Evolutionary conservation across 371 early-diverging fungal genomes (phyloP).

Genomic region (Mortierella sp.): DNA sequence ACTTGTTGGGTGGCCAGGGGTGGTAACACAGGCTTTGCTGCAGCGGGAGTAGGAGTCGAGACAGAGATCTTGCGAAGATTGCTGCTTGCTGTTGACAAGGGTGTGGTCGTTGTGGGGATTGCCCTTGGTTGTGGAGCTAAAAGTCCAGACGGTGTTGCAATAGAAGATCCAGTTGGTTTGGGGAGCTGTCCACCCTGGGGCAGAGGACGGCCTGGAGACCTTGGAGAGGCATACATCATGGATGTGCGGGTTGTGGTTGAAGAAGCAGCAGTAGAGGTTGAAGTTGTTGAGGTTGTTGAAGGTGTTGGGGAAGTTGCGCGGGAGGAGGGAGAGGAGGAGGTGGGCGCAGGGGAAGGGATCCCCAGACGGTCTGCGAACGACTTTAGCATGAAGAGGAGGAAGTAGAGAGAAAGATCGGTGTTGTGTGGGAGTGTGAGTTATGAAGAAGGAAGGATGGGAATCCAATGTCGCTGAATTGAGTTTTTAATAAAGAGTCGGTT

Average conservation of each 20-base stretch:
- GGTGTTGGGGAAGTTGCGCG: constrained; percentile 30
- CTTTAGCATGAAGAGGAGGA: constrained; percentile 24
- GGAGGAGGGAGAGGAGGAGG: constrained; percentile 28
- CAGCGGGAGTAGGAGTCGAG: constrained; percentile 3
- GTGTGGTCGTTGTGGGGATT: neutral
- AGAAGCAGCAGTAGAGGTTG: constrained; percentile 2
- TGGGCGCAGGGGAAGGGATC: constrained; percentile 26
- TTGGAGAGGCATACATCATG: constrained; percentile 28
- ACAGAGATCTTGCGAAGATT: constrained; percentile 21
- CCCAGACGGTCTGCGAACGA: constrained; percentile 28
- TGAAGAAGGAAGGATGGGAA: neutral
- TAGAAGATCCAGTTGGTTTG: constrained; percentile 13
- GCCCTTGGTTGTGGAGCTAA: neutral
- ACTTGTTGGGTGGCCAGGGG: constrained; percentile 18
- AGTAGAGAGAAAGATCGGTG: neutral
- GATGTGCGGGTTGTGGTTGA: constrained; percentile 16
- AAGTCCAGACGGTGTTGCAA: neutral
- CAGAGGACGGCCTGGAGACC: constrained; percentile 24
- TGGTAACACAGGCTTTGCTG: constrained; percentile 29
- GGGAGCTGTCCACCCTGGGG: constrained; percentile 24
- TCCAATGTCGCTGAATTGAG: no score
- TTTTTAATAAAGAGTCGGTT: neutral
- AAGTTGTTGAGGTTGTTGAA: constrained; percentile 1
- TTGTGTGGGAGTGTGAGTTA: neutral
- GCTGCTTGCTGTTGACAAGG: constrained; percentile 7